Percentiles rank a stretch among this genome's conserved stretches.
Conservation (phyloP, 164 flowering plant species). For the Macadamia integrifolia region DNA sequence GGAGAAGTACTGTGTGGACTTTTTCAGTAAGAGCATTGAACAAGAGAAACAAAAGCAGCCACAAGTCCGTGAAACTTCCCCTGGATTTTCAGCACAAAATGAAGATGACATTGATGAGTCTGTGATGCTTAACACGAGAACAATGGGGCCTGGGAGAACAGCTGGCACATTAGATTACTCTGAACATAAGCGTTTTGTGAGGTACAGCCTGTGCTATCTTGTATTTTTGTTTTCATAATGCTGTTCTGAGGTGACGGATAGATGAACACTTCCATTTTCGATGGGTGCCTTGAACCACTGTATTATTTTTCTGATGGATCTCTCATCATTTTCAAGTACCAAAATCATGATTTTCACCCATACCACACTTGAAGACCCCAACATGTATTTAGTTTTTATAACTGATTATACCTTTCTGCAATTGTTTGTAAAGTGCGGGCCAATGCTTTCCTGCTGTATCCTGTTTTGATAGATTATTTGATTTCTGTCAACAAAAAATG, state of each 20-base stretch:
- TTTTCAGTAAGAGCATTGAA: constrained; percentile 58
- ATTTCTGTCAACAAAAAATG: no score
- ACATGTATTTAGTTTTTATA: no score
- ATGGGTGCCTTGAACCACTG: no score
- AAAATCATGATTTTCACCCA: no score
- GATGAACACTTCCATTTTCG: no score
- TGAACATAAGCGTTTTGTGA: constrained; percentile 81
- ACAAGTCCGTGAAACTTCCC: constrained; percentile 21
- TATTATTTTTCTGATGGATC: no score
- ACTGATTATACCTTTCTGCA: background rate
- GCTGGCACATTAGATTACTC: constrained; percentile 44
- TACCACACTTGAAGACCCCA: background rate
- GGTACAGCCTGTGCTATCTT: constrained; percentile 33
- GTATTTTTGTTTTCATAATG: no score
- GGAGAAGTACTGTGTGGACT: constrained; percentile 96
- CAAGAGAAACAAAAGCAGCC: constrained; percentile 37
- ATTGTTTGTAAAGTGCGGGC: background rate
- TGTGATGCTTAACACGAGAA: constrained; percentile 25
- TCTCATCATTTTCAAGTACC: no score
- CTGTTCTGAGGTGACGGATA: background rate
- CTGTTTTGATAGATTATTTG: no score
- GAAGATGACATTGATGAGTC: constrained; percentile 32
- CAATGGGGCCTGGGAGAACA: constrained; percentile 58
- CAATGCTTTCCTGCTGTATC: background rate
- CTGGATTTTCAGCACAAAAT: constrained; percentile 17